These are phyloP conservation scores for Xylaria sp. DNA, from an alignment of 2,329 filamentous ascomycete species.

Conservation along the genomic window DNA sequence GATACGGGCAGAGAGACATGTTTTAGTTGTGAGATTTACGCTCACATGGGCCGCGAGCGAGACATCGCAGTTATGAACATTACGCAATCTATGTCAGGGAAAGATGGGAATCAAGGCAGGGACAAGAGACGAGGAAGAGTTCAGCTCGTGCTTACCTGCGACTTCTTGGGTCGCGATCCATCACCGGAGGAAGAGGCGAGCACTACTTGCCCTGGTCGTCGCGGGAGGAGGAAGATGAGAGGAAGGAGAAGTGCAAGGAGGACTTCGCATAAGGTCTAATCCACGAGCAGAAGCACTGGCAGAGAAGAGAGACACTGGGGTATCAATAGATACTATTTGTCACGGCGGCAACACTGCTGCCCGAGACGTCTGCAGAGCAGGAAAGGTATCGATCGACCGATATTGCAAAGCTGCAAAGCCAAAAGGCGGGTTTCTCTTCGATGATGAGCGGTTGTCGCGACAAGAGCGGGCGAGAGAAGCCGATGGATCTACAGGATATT, in stretches of 20 bases:
- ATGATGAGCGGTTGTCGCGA: background rate
- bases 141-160: constrained; percentile 45
- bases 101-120: background rate
- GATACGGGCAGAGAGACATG: background rate
- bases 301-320: background rate
- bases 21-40: background rate
- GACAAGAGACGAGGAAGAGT: constrained; percentile 14
- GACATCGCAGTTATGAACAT: background rate
- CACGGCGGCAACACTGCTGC: background rate
- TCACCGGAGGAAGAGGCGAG: constrained; percentile 22
- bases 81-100: background rate
- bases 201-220: constrained; percentile 14
- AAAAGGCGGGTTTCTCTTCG: background rate
- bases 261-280: constrained; percentile 7
- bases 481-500: background rate
- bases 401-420: background rate
- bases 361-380: background rate
- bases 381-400: background rate
- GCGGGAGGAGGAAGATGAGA: background rate
- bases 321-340: constrained; percentile 11
- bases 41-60: background rate
- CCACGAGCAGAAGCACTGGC: constrained; percentile 1
- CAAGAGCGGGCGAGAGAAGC: background rate
- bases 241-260: background rate
- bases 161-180: constrained; percentile 50